These are phyloP conservation scores for Exophiala sp. DNA, from an alignment of 2,329 filamentous ascomycete genomes.

Conservation along the genomic window DNA sequence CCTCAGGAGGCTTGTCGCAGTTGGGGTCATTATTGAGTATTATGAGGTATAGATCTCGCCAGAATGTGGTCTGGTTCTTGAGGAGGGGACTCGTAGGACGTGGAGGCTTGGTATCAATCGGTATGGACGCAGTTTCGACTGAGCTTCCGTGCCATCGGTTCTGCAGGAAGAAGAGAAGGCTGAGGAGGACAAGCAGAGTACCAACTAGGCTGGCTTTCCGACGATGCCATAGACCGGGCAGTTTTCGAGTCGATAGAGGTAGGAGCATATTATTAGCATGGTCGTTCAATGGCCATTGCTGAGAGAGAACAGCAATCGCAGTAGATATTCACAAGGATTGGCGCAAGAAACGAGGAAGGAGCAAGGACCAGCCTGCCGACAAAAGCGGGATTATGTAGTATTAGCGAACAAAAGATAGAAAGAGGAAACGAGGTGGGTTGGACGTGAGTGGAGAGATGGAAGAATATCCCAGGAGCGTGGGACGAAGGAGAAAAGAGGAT, in stretches of 20 bases:
- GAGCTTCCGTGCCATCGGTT: conserved; percentile 5
- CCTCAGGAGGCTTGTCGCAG: conserved; percentile 23
- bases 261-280: conserved; percentile 10
- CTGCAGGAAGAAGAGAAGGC: conserved; percentile 20
- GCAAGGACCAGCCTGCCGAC: no score
- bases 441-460: no score
- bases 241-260: conserved; percentile 1
- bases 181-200: conserved; percentile 13
- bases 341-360: no score
- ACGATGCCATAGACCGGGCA: conserved; percentile 15
- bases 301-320: no score
- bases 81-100: conserved; percentile 17
- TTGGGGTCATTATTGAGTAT: conserved; percentile 28
- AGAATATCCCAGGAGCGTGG: no score
- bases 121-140: neutral
- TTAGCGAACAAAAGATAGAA: no score
- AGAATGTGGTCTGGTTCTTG: conserved; percentile 24
- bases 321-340: no score
- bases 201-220: conserved; percentile 14
- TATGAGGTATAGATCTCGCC: conserved; percentile 22
- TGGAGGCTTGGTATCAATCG: neutral
- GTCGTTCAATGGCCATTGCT: no score
- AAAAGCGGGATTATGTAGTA: no score
- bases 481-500: no score
- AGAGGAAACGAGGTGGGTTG: no score